These are phyloP conservation scores for Streptanthus diversifolius DNA, from an alignment of 345 rosid genomes.

Conservation along the genomic window DNA sequence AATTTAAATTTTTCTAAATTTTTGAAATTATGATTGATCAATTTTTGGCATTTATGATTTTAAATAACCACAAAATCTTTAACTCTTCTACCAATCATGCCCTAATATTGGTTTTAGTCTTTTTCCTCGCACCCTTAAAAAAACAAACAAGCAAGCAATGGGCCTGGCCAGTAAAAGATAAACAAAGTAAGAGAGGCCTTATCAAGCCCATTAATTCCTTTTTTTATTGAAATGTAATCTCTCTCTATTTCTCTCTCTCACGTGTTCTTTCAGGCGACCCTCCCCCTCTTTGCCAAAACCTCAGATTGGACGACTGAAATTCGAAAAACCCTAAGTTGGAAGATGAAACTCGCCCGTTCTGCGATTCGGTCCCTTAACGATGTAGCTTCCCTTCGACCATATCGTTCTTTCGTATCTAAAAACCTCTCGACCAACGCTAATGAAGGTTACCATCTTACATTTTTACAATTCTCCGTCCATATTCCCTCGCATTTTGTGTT, in stretches of 20 bases:
- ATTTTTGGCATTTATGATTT: no score
- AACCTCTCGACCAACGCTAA: constrained; percentile 34
- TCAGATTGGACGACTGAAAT: constrained; percentile 22
- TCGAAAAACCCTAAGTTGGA: constrained; percentile 18
- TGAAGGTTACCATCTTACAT: constrained; percentile 32
- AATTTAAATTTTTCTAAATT: no score
- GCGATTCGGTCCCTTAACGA: constrained; percentile 31
- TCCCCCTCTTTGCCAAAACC: constrained; percentile 24
- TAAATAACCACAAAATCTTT: no score
- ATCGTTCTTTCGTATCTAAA: constrained; percentile 27
- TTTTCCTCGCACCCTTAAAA: not conserved
- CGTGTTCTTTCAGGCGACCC: not conserved
- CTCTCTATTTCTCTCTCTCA: not conserved
- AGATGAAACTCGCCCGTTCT: constrained; percentile 37
- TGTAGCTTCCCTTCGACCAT: constrained; percentile 15
- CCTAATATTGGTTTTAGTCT: no score
- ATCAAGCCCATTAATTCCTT: not conserved
- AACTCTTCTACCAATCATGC: no score
- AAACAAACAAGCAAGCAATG: not conserved
- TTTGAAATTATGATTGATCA: no score
- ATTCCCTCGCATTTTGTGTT: not conserved
- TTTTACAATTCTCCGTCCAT: not conserved
- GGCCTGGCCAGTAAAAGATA: no score
- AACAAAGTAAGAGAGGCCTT: no score
- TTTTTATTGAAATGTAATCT: not conserved